Base-by-base conservation (phyloP, 2,329 filamentous ascomycete genomes). In the Nemania sp. region DNA sequence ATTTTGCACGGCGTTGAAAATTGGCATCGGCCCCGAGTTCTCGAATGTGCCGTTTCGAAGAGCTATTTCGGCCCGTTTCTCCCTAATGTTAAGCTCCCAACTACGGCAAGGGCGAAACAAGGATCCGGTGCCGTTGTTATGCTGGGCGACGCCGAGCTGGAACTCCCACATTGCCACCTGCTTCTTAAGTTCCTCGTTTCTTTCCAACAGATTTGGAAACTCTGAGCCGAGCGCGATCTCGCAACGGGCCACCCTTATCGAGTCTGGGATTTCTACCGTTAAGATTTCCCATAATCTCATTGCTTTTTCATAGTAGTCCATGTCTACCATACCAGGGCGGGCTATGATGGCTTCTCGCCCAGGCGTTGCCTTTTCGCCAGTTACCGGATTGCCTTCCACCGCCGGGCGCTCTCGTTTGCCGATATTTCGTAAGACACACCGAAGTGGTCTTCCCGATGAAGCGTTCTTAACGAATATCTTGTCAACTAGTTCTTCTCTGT, bases 41-140 rank as follows among this genome's bases (percentile, higher is more conserved):
- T 12, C 12, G 23, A 52, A 40, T 1, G 0, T 0, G 1, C 43
- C 42, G 1, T 12, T 46, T 5, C 22, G 22, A 1, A 55, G 20
- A 12, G 40, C 39, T 3, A 52, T 2, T 2, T 48, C 48, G 9
- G 56, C 34, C 1, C 52, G 39, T 12, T 17, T 19, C 2, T 52
- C 44, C 2, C 19, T 15, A n/a, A 58, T 52, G 9, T 39, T 30
- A 1, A 37, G 28, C n/a, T 58, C 52, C 56, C 56, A 58, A 36
- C 48, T 52, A 1, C 45, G 48, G 8, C 56, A 58, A 2, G 3
- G 6, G 11, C 42, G 33, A 9, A 36, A 2, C 5, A 46, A 1
- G 1, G 36, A 28, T 12, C 47, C 53, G 39, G 46, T 9, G 20
- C 46, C 22, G 1, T 6, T 2, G 19, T 17, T 20, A 1, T 26